Conservation (phyloP, 2,329 filamentous ascomycete species). For the Nigrospora sphaerica region DNA sequence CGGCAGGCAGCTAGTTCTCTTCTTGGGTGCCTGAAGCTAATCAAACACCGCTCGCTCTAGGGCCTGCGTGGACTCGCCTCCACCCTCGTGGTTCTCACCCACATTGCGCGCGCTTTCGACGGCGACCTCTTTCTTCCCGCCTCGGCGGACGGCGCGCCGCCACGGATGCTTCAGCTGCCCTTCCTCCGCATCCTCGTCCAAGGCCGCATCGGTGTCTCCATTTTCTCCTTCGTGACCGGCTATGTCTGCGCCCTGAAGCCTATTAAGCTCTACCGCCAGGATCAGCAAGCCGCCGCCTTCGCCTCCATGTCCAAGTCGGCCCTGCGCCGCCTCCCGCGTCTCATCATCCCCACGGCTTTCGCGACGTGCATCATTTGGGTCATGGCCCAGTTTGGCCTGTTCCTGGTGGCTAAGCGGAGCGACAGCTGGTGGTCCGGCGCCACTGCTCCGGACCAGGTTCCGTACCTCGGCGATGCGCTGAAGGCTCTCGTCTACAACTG, state of each 20-base stretch:
- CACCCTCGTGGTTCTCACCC: constrained; percentile 46
- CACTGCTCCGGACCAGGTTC: constrained; percentile 34
- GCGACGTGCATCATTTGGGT: constrained; percentile 49
- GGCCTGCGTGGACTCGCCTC: constrained; percentile 50
- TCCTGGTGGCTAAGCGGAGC: constrained; percentile 45
- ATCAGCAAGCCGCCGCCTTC: constrained; percentile 46
- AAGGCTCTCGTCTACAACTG: constrained; percentile 36
- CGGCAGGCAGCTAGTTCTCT: neutral
- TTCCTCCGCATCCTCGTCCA: constrained; percentile 52
- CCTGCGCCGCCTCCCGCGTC: constrained; percentile 49
- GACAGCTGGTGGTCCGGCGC: constrained; percentile 53
- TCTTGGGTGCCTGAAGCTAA: neutral
- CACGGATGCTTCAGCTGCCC: constrained; percentile 48
- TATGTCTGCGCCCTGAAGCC: constrained; percentile 59
- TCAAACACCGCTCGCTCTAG: constrained; percentile 22
- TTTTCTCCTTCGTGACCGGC: constrained; percentile 59
- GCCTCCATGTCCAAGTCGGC: constrained; percentile 47
- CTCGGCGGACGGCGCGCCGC: constrained; percentile 32
- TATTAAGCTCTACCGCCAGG: constrained; percentile 45
- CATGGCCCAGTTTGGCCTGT: constrained; percentile 47
- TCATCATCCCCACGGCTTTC: constrained; percentile 49
- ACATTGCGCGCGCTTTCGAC: constrained; percentile 44
- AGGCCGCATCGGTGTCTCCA: constrained; percentile 57
- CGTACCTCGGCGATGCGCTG: constrained; percentile 32
- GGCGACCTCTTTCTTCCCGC: constrained; percentile 40